phyloP scores from a whole-genome alignment of 371 early-diverging fungal genomes.

The Basidiobolus meristosporus region DNA sequence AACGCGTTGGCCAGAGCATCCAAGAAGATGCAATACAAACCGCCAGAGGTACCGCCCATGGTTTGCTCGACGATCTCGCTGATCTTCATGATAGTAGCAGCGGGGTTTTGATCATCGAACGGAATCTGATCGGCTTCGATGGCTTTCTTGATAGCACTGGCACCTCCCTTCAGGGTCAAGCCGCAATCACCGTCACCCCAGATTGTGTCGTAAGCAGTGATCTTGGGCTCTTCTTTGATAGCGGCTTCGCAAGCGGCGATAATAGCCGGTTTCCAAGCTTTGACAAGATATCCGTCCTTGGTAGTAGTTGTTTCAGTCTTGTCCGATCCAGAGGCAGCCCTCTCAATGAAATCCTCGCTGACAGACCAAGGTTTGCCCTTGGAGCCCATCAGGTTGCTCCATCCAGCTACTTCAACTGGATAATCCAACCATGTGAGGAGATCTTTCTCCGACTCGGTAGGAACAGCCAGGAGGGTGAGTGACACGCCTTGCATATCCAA shows the following conservation, averaged over 20 bases:
- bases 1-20: slow-evolving; percentile 45
- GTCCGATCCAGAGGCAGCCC: slow-evolving; percentile 12
- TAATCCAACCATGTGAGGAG: too few relatives aligned
- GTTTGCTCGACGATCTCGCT: slow-evolving; percentile 41
- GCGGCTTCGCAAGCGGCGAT: slow-evolving; percentile 23
- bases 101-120: too few relatives aligned
- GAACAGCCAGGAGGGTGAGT: not conserved
- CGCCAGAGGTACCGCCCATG: slow-evolving; percentile 65
- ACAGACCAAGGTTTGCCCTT: too few relatives aligned
- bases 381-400: too few relatives aligned
- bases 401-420: too few relatives aligned
- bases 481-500: slow-evolving; percentile 64
- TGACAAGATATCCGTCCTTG: too few relatives aligned
- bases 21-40: slow-evolving; percentile 50
- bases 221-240: slow-evolving; percentile 39
- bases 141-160: slow-evolving; percentile 13
- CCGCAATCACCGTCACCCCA: slow-evolving; percentile 79
- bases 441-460: too few relatives aligned
- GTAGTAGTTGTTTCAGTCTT: too few relatives aligned
- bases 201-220: slow-evolving; percentile 47
- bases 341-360: slow-evolving; percentile 9
- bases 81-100: slow-evolving; percentile 14
- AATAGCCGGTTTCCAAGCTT: too few relatives aligned
- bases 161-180: slow-evolving; percentile 41
- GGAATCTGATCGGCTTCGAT: not conserved